A percentile compares a stretch with the other conserved stretches of the same genome.
phyloP scores from a whole-genome alignment of 2,329 filamentous ascomycete species.

The Cladorrhinum sp. region DNA sequence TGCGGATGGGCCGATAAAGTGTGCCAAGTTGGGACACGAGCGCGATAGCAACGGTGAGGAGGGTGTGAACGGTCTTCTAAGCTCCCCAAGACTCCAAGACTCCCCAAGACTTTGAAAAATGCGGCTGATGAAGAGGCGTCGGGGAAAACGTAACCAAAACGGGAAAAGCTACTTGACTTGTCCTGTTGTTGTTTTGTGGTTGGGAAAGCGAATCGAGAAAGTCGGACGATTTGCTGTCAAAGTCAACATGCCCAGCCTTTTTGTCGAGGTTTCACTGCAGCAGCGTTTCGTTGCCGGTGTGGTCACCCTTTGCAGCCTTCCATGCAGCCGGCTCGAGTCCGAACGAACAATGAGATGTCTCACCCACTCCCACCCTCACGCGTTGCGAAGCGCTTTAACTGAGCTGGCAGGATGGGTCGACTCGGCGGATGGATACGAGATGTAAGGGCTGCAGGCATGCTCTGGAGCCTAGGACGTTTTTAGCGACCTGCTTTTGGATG shows the following conservation, averaged over 20 bases:
- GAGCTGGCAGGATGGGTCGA: neutral
- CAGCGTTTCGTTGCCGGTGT: too few relatives aligned
- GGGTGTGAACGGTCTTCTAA: neutral
- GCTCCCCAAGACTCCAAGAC: too few relatives aligned
- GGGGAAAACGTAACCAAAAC: neutral
- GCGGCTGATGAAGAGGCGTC: neutral
- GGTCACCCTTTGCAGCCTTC: neutral
- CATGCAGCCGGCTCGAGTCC: neutral
- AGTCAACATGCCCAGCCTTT: neutral
- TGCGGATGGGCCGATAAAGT: neutral
- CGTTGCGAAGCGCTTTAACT: neutral
- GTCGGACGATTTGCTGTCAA: neutral
- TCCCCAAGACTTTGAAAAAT: too few relatives aligned
- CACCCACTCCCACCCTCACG: too few relatives aligned
- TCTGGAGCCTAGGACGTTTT: neutral
- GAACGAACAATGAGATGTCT: too few relatives aligned
- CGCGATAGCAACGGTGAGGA: slow-evolving; percentile 1
- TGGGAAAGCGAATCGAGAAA: neutral
- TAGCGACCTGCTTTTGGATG: neutral
- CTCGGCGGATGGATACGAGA: neutral
- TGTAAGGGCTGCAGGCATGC: neutral
- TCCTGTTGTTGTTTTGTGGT: too few relatives aligned
- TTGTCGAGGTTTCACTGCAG: neutral
- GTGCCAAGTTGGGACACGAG: slow-evolving; percentile 5
- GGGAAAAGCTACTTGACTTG: too few relatives aligned